Percentiles rank a stretch among this genome's conserved stretches.
Conservation (phyloP, 179 eudicot genomes). For the Beta lomatogona region DNA sequence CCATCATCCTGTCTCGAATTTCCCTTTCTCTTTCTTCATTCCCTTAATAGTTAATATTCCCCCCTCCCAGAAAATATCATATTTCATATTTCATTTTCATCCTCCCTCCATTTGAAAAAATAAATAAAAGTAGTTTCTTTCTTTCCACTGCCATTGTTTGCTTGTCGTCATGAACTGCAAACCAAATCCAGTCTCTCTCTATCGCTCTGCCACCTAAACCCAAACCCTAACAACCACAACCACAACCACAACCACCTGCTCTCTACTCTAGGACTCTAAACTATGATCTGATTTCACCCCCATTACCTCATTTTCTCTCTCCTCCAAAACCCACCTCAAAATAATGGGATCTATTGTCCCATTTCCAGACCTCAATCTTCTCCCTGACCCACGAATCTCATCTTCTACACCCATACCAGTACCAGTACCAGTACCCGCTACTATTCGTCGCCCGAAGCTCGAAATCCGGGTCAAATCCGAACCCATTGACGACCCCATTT, state of each 20-base stretch:
- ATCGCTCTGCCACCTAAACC: constrained; percentile 10
- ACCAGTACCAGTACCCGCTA: background rate
- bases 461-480: constrained; percentile 53
- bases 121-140: too few relatives aligned
- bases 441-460: constrained; percentile 30
- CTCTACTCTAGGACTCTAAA: background rate
- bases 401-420: background rate
- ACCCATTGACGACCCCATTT: constrained; percentile 43
- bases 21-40: too few relatives aligned
- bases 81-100: too few relatives aligned
- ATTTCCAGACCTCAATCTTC: constrained; percentile 57
- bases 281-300: background rate
- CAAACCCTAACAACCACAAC: background rate
- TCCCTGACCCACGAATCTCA: constrained; percentile 41
- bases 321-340: too few relatives aligned
- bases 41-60: too few relatives aligned
- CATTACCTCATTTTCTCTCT: background rate
- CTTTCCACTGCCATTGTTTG: too few relatives aligned
- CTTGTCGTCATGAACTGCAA: background rate
- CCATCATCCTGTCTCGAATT: too few relatives aligned
- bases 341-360: constrained; percentile 54
- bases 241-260: constrained; percentile 8
- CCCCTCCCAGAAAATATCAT: too few relatives aligned
- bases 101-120: too few relatives aligned
- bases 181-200: constrained; percentile 1